Conservation (phyloP, 805 yeast genomes). For the Zygoascus biomembranicola region DNA sequence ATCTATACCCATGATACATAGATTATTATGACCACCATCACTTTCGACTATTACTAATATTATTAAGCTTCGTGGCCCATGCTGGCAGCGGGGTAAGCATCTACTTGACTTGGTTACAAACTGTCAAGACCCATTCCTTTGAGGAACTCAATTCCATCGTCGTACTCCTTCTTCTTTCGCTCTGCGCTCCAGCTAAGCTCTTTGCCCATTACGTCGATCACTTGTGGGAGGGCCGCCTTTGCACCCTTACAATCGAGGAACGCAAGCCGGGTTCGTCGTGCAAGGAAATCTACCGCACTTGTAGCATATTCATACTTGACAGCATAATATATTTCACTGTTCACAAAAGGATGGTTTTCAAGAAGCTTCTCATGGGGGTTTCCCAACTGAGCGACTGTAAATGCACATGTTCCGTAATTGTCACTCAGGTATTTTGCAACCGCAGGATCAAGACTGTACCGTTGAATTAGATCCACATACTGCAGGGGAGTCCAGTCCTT, state of each 20-base stretch:
- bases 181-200: constrained; percentile 67
- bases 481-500: constrained; percentile 68
- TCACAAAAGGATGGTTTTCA: constrained; percentile 76
- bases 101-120: too few relatives aligned
- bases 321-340: constrained; percentile 79
- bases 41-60: too few relatives aligned
- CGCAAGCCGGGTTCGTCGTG: constrained; percentile 89
- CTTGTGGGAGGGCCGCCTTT: constrained; percentile 68
- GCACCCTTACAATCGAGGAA: constrained; percentile 86
- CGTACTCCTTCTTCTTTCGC: constrained; percentile 45
- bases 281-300: constrained; percentile 82
- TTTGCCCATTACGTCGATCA: constrained; percentile 74
- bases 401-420: constrained; percentile 85
- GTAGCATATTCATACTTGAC: constrained; percentile 76
- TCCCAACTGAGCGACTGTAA: constrained; percentile 53
- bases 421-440: constrained; percentile 75
- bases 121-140: constrained; percentile 32
- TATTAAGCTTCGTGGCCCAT: too few relatives aligned
- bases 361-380: constrained; percentile 22
- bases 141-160: constrained; percentile 28
- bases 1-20: too few relatives aligned
- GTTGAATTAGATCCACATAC: constrained; percentile 72
- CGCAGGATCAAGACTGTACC: constrained; percentile 59
- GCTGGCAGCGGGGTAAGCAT: too few relatives aligned
- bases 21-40: too few relatives aligned